Evolutionary conservation across 1,139 yeast genomes (phyloP).

Genomic region (Nadsonia commutata): DNA sequence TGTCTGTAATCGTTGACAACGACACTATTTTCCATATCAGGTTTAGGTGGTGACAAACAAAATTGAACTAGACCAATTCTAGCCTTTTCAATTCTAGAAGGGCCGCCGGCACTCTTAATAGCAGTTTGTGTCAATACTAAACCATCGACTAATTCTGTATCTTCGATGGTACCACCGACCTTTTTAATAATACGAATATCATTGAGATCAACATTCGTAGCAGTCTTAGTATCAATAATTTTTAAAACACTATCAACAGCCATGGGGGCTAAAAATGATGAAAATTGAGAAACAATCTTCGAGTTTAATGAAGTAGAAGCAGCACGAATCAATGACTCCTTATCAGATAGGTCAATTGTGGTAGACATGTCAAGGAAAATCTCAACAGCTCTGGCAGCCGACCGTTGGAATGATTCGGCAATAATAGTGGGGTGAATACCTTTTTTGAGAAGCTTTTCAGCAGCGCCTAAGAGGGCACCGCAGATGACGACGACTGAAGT

Average conservation of each 20-base stretch:
- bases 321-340: conserved; percentile 75
- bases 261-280: conserved; percentile 74
- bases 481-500: conserved; percentile 93
- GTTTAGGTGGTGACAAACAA: conserved; percentile 96
- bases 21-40: conserved; percentile 95
- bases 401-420: conserved; percentile 89
- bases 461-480: conserved; percentile 88
- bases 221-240: conserved; percentile 42
- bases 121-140: conserved; percentile 86
- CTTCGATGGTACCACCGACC: conserved; percentile 96
- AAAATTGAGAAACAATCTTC: conserved; percentile 88
- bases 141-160: conserved; percentile 85
- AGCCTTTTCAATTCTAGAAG: conserved; percentile 88
- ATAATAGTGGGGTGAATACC: conserved; percentile 95
- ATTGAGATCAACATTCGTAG: conserved; percentile 66
- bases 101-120: conserved; percentile 90
- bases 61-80: conserved; percentile 84
- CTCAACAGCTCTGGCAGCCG: conserved; percentile 78
- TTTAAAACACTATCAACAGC: conserved; percentile 87
- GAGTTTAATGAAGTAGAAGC: conserved; percentile 90
- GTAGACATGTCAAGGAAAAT: conserved; percentile 74
- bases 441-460: conserved; percentile 73
- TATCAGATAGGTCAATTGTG: conserved; percentile 57
- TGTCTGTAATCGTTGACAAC: conserved; percentile 96
- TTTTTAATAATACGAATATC: conserved; percentile 84